Conservation (phyloP, 371 early-diverging fungal genomes). For the Mortierella sp. region DNA sequence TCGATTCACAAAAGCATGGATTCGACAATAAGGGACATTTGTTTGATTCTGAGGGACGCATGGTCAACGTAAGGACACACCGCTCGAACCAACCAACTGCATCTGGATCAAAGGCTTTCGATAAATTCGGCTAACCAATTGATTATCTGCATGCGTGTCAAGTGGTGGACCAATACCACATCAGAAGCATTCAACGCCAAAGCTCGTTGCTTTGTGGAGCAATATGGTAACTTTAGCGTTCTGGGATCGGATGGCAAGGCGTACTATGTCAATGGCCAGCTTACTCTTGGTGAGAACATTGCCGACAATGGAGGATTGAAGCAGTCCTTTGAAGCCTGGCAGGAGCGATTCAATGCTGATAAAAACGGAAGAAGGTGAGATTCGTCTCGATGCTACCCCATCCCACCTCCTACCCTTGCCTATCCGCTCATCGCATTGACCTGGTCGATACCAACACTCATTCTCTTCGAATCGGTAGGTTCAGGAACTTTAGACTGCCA, state of each 20-base stretch:
- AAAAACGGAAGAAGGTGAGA: constrained; percentile 7
- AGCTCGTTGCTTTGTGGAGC: constrained; percentile 69
- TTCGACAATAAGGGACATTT: constrained; percentile 67
- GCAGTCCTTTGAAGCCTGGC: constrained; percentile 26
- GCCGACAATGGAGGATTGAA: constrained; percentile 74
- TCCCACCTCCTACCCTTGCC: no score
- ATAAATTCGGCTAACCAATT: neutral
- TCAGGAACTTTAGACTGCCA: constrained; percentile 56
- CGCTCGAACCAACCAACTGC: neutral
- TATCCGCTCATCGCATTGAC: no score
- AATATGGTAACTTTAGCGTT: constrained; percentile 65
- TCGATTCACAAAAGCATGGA: constrained; percentile 67
- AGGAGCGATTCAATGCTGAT: constrained; percentile 18
- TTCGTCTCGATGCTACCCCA: no score
- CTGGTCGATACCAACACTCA: no score
- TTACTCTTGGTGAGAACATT: constrained; percentile 74
- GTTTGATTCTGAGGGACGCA: constrained; percentile 59
- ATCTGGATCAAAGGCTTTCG: neutral
- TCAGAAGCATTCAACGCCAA: constrained; percentile 58
- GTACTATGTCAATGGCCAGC: constrained; percentile 61
- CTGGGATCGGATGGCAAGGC: constrained; percentile 29
- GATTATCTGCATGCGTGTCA: constrained; percentile 1
- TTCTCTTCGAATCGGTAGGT: constrained; percentile 4
- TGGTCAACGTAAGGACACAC: constrained; percentile 41
- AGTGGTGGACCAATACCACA: constrained; percentile 76